Evolutionary conservation across 441 rosid genomes (phyloP).

Genomic region (Erodium trifolium): DNA sequence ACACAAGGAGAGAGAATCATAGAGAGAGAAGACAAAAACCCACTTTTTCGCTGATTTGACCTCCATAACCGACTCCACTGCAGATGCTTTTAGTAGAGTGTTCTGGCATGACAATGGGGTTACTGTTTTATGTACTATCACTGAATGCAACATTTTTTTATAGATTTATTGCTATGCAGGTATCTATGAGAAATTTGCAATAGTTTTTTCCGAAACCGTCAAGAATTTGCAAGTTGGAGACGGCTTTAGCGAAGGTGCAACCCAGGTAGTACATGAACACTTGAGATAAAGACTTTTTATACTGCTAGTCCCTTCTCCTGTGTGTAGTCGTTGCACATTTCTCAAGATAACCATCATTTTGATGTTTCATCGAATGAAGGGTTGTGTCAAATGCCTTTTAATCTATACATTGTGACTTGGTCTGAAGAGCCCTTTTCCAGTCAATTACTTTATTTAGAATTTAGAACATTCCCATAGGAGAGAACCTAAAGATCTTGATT

Average conservation of each 20-base stretch:
- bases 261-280: constrained; percentile 41
- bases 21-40: too few species aligned
- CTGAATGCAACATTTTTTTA: background rate
- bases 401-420: constrained; percentile 8
- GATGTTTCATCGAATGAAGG: background rate
- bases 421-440: constrained; percentile 6
- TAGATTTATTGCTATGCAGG: constrained; percentile 37
- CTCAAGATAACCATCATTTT: constrained; percentile 2
- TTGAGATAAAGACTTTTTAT: background rate
- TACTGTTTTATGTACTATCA: background rate
- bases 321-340: background rate
- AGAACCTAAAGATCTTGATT: constrained; percentile 13
- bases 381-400: constrained; percentile 2
- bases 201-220: constrained; percentile 76
- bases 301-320: background rate
- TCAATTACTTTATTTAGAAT: background rate
- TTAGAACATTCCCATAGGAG: background rate
- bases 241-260: constrained; percentile 75
- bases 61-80: too few species aligned
- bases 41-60: too few species aligned
- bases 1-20: too few species aligned
- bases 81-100: background rate
- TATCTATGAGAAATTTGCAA: constrained; percentile 84
- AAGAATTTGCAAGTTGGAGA: constrained; percentile 82
- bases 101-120: background rate